Evolutionary conservation across 768 basidiomycete genomes (phyloP).

Genomic region (Mycena venus): DNA sequence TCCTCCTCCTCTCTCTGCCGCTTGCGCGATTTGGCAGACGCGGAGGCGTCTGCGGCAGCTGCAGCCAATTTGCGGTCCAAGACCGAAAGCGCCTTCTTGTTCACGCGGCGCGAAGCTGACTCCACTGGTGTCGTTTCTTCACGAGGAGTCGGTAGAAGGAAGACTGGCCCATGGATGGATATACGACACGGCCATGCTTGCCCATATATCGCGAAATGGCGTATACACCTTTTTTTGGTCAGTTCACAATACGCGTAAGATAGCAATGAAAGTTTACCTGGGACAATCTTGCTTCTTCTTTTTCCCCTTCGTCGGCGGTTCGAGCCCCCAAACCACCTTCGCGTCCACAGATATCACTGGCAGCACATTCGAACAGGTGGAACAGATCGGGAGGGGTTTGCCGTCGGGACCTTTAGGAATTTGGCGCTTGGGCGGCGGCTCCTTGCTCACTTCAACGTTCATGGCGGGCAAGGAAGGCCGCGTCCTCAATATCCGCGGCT

Average conservation of each 20-base stretch:
- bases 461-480: constrained; percentile 56
- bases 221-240: constrained; percentile 68
- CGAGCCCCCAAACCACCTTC: constrained; percentile 80
- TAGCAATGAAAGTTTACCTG: constrained; percentile 61
- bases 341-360: constrained; percentile 84
- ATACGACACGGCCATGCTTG: constrained; percentile 79
- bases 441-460: constrained; percentile 50
- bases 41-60: constrained; percentile 48
- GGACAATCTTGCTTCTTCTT: constrained; percentile 80
- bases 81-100: constrained; percentile 62
- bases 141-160: constrained; percentile 59
- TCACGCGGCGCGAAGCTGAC: constrained; percentile 60
- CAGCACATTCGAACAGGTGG: constrained; percentile 78
- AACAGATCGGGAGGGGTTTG: constrained; percentile 76
- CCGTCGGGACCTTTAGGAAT: constrained; percentile 73
- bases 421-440: constrained; percentile 52
- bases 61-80: constrained; percentile 70
- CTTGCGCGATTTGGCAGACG: constrained; percentile 43
- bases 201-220: constrained; percentile 84
- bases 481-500: constrained; percentile 64
- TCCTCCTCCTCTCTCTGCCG: constrained; percentile 44
- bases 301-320: constrained; percentile 67
- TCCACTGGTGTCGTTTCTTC: constrained; percentile 66
- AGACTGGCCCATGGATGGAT: constrained; percentile 59
- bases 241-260: constrained; percentile 20